Evolutionary conservation across 177 flowering plant genomes (phyloP).

Genomic region (Telopea speciosissima): DNA sequence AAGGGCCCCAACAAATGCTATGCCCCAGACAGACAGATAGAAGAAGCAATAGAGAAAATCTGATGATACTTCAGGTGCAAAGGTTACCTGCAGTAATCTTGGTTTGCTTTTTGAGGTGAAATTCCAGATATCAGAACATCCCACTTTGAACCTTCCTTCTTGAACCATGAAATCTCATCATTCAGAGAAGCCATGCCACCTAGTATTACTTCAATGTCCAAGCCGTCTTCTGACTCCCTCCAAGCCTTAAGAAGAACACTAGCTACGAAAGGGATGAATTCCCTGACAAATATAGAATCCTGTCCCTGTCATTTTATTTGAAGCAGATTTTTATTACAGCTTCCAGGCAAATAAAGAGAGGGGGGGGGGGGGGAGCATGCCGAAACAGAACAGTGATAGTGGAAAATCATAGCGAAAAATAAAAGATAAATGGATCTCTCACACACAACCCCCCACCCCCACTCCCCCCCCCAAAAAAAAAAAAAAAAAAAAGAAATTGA

Average conservation of each 20-base stretch:
- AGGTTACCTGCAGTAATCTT: conserved; percentile 62
- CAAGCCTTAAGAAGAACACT: conserved; percentile 66
- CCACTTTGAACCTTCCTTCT: conserved; percentile 77
- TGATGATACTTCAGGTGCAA: background rate
- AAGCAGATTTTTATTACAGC: background rate
- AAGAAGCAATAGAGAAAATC: background rate
- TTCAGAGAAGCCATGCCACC: conserved; percentile 63
- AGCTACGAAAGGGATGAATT: conserved; percentile 65
- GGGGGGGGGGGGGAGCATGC: too few relatives aligned
- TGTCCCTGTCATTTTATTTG: conserved; percentile 50
- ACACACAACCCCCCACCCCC: too few relatives aligned
- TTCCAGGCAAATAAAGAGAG: too few relatives aligned
- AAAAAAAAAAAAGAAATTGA: background rate
- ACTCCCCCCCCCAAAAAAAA: background rate
- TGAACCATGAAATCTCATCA: conserved; percentile 88
- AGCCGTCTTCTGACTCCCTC: conserved; percentile 41
- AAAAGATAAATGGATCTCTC: background rate
- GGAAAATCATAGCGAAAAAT: background rate
- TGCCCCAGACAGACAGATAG: background rate
- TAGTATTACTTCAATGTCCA: conserved; percentile 64
- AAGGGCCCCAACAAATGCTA: background rate
- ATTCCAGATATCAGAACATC: conserved; percentile 33
- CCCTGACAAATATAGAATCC: conserved; percentile 76
- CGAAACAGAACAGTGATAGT: background rate
- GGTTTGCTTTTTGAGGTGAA: conserved; percentile 48